phyloP scores from a whole-genome alignment of 768 basidiomycete species.

The Lactarius trivialis region DNA sequence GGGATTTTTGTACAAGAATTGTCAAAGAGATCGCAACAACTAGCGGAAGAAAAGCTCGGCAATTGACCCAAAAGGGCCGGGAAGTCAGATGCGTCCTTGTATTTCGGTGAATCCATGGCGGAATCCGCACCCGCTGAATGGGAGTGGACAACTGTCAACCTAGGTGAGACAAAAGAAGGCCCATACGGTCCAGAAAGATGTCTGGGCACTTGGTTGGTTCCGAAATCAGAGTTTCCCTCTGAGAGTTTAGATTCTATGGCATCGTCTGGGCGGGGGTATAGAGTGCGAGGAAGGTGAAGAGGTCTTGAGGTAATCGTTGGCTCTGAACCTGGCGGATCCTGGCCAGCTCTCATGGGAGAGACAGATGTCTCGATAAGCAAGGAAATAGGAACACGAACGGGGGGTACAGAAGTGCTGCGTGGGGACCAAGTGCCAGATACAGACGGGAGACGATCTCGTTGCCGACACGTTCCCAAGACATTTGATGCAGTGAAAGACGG shows the following conservation, averaged over 20 bases:
- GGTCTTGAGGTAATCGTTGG: neutral
- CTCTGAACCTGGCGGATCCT: neutral
- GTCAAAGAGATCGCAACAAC: neutral
- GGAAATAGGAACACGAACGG: neutral
- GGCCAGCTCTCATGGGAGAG: neutral
- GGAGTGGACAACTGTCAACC: neutral
- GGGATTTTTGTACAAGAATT: constrained; percentile 1
- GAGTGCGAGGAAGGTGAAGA: neutral
- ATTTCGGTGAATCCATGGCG: neutral
- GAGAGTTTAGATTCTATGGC: neutral
- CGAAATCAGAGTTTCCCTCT: neutral
- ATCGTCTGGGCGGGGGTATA: neutral
- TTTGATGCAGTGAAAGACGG: neutral
- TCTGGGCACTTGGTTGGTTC: neutral
- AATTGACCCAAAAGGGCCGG: neutral
- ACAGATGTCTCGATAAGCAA: neutral
- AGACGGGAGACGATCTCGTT: neutral
- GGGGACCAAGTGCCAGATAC: neutral
- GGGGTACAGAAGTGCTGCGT: neutral
- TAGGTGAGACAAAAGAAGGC: neutral
- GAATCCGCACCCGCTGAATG: neutral
- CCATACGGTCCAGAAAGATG: neutral
- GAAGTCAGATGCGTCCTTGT: neutral
- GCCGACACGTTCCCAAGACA: neutral
- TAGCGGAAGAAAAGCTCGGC: neutral